phyloP scores from a whole-genome alignment of 1,284 basidiomycete species.

The Trichosporon coremiiforme region DNA sequence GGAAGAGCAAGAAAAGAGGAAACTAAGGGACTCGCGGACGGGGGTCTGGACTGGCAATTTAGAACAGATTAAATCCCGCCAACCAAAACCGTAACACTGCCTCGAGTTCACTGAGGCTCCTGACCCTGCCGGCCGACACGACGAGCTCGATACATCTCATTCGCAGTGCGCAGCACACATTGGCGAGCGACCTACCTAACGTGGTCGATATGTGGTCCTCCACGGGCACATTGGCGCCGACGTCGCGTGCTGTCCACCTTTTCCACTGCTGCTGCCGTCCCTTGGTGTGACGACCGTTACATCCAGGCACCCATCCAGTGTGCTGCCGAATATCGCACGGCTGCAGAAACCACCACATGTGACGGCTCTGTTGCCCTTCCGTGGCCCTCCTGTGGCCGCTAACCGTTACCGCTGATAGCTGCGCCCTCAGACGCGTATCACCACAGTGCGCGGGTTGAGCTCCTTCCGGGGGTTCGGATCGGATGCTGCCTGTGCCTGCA shows the following conservation, averaged over 20 bases:
- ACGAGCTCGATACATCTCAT: no score
- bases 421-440: no score
- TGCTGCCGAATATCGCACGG: neutral
- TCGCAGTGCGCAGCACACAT: neutral
- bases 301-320: neutral
- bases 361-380: no score
- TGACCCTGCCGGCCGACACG: no score
- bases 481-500: neutral
- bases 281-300: neutral
- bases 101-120: neutral
- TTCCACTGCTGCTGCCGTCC: neutral
- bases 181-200: neutral
- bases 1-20: neutral
- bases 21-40: neutral
- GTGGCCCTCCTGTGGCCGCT: neutral
- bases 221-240: neutral
- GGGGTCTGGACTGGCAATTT: neutral
- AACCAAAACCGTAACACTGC: neutral
- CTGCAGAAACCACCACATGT: neutral
- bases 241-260: neutral
- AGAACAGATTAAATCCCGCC: neutral
- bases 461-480: neutral
- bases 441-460: neutral
- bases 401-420: no score
- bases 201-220: neutral